A percentile compares a stretch with the other conserved stretches of the same genome.
Conservation (phyloP, 1,139 yeast genomes). For the Pichia sp. region DNA sequence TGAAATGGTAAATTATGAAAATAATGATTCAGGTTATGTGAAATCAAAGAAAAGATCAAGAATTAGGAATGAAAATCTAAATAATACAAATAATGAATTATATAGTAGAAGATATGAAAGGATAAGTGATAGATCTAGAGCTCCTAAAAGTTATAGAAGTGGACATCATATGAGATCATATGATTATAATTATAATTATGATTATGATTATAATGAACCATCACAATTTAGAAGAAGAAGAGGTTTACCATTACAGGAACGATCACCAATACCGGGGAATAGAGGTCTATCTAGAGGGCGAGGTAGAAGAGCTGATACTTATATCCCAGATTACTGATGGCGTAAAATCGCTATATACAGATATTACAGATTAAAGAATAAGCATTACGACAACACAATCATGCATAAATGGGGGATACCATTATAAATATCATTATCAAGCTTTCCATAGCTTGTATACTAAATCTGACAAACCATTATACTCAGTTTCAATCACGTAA, state of each 20-base stretch:
- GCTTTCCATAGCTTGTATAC: constrained; percentile 14
- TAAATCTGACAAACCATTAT: constrained; percentile 35
- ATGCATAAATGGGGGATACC: no score
- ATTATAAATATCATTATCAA: no score
- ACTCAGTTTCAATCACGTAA: constrained; percentile 51
- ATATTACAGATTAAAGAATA: no score
- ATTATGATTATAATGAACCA: no score
- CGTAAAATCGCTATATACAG: no score
- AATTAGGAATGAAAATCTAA: not conserved
- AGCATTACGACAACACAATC: no score
- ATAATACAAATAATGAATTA: not conserved
- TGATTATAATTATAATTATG: no score
- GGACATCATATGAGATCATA: no score
- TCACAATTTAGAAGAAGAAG: no score
- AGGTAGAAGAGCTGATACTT: not conserved
- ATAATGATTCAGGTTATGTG: constrained; percentile 23
- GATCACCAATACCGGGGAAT: not conserved
- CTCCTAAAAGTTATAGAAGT: not conserved
- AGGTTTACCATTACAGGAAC: not conserved
- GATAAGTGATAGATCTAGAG: not conserved
- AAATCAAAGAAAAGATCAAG: not conserved
- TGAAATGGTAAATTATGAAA: constrained; percentile 33
- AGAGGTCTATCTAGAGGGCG: not conserved
- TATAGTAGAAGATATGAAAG: no score
- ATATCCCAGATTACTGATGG: constrained; percentile 2